Evolutionary conservation across 208 protist species (phyloP).

Genomic region (Leishmania guyanensis): DNA sequence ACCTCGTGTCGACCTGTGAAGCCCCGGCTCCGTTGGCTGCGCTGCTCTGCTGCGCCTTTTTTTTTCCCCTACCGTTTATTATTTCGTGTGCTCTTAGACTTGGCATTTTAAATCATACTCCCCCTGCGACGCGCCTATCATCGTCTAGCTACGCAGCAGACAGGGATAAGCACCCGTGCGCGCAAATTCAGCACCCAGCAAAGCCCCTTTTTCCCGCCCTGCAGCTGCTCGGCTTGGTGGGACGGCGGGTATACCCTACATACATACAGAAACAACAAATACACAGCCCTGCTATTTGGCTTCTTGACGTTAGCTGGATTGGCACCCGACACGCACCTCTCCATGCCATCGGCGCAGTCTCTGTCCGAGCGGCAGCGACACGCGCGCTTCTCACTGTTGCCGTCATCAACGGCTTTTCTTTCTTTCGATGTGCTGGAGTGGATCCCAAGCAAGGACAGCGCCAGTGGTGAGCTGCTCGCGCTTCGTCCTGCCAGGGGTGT

Average conservation of each 20-base stretch:
- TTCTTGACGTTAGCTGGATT: background rate
- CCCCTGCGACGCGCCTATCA: background rate
- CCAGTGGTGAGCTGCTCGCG: background rate
- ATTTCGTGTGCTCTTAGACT: background rate
- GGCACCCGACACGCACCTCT: background rate
- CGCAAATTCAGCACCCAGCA: background rate
- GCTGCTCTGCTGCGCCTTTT: too few species aligned
- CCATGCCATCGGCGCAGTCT: background rate
- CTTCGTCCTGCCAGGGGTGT: background rate
- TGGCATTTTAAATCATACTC: background rate
- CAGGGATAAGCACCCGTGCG: background rate
- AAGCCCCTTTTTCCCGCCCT: background rate
- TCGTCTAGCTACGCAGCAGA: background rate
- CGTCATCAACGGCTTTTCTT: slow-evolving; percentile 11
- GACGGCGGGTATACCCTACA: background rate
- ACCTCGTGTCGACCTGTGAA: background rate
- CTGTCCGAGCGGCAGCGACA: slow-evolving; percentile 10
- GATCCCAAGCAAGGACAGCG: background rate
- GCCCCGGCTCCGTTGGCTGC: background rate
- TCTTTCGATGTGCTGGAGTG: slow-evolving; percentile 32
- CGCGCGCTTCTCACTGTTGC: slow-evolving; percentile 19
- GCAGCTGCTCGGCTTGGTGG: background rate
- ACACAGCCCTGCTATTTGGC: background rate
- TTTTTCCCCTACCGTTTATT: background rate
- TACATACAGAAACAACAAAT: background rate